Percentiles rank a stretch among this genome's conserved stretches.
These are phyloP conservation scores for Mollisiaceae sp. DNA, from an alignment of 2,329 filamentous ascomycete species.

Conservation along the genomic window DNA sequence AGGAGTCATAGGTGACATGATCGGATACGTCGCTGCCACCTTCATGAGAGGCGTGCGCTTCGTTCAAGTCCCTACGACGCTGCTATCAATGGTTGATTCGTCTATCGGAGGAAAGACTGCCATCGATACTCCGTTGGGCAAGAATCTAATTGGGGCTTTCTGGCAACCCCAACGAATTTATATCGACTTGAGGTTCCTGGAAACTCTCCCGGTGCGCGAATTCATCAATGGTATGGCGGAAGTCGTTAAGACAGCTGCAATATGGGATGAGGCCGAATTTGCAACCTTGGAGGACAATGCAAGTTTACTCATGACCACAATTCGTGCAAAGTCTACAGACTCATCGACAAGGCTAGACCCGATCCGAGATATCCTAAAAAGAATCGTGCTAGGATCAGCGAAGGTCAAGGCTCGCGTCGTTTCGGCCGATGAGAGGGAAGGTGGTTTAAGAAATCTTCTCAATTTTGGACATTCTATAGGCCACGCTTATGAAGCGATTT, in stretches of 20 bases:
- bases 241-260: conserved; percentile 96
- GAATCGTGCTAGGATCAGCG: conserved; percentile 84
- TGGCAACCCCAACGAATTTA: conserved; percentile 96
- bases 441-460: conserved; percentile 88
- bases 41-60: conserved; percentile 98
- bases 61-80: conserved; percentile 93
- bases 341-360: conserved; percentile 63
- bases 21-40: conserved; percentile 94
- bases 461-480: conserved; percentile 99
- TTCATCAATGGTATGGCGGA: conserved; percentile 99
- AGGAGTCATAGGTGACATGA: conserved; percentile 97
- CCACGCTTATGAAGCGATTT: conserved; percentile 92
- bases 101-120: conserved; percentile 98
- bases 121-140: conserved; percentile 93
- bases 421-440: conserved; percentile 91
- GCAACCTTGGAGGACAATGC: conserved; percentile 82
- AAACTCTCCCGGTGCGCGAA: conserved; percentile 87
- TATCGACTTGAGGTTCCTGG: conserved; percentile 89
- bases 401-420: conserved; percentile 93
- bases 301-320: conserved; percentile 72
- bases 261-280: conserved; percentile 92
- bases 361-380: conserved; percentile 73
- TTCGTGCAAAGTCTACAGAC: conserved; percentile 64
- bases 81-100: conserved; percentile 97
- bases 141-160: conserved; percentile 94